phyloP scores from a whole-genome alignment of 805 yeast species.

The Cyberlindnera sargentensis region DNA sequence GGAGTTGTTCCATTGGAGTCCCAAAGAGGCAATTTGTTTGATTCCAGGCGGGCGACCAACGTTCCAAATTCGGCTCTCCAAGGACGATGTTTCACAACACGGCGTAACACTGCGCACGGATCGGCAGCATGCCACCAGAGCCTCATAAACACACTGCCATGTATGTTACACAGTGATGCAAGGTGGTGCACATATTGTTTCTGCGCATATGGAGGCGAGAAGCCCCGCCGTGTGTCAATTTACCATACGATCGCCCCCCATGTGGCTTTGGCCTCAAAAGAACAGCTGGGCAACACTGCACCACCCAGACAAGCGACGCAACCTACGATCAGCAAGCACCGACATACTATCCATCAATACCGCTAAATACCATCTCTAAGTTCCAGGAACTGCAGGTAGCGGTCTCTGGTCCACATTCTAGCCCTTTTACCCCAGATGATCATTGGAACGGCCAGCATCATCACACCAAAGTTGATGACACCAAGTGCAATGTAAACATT shows the following conservation, averaged over 20 bases:
- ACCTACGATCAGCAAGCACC: not conserved
- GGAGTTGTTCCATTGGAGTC: not conserved
- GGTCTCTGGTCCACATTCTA: constrained; percentile 50
- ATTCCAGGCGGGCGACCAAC: not conserved
- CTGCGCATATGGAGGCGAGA: too few species aligned
- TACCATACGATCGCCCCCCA: too few species aligned
- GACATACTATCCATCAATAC: not conserved
- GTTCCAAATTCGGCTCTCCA: too few species aligned
- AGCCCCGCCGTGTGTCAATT: too few species aligned
- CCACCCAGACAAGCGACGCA: not conserved
- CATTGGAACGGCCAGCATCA: constrained; percentile 51
- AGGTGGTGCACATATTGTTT: too few species aligned
- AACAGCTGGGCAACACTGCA: too few species aligned
- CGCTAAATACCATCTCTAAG: constrained; percentile 36
- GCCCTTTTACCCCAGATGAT: constrained; percentile 53
- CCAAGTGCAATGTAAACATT: constrained; percentile 57
- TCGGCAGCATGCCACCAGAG: too few species aligned
- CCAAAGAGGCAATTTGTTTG: constrained; percentile 1
- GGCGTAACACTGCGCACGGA: too few species aligned
- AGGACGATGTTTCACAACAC: too few species aligned
- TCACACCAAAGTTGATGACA: constrained; percentile 49
- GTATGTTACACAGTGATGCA: too few species aligned
- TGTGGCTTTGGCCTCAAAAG: too few species aligned
- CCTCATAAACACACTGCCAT: too few species aligned
- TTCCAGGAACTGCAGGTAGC: constrained; percentile 48